Evolutionary conservation across 768 basidiomycete genomes (phyloP), one percentile per base, ranked within the genome.

Genomic region (Tulasnella sp.): DNA sequence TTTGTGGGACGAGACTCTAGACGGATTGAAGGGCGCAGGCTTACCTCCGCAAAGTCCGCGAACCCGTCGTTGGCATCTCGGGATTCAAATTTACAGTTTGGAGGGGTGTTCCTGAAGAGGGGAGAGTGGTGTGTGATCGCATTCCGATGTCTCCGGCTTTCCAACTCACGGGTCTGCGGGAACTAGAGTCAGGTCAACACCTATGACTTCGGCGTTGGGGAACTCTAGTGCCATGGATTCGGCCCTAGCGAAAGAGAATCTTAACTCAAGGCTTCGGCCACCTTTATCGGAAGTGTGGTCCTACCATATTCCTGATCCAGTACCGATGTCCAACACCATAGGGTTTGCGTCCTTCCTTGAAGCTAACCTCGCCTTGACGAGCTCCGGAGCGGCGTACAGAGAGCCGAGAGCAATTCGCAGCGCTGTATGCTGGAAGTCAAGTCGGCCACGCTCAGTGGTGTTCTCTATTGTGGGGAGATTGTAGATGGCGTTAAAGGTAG

Each of bases 221-320:
- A 76, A 76, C 67, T 69, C 67, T 39, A 25, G n/a, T 22, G 75
- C 75, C 75, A 76, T 70, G 37, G 69, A 64, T 40, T 36, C 37
- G 6, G 75, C 64, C 75, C 75, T 76, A 52, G 12, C 17, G 6
- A n/a, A 37, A 70, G 3, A 19, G 12, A 70, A 42, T n/a, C 12
- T n/a, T n/a, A 8, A 3, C 0, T 39, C 17, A 9, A 36, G n/a
- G 14, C 38, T 38, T n/a, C n/a, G n/a, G 37, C 22, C n/a, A 70
- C 7, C 12, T 42, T 12, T 25, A 34, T 25, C n/a, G 7, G 52
- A 37, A 29, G 15, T 64, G 25, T 12, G 31, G 29, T n/a, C 72
- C 36, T 45, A 73, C 72, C 72, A 73, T 42, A 37, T 37, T 1
- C 72, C 72, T 14, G 72, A 73, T 25, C 72, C 72, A 1, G 40